Percentiles rank a stretch among this genome's conserved stretches.
Evolutionary conservation across 2,329 filamentous ascomycete species (phyloP).

Genomic region (Fusarium tanahbumbuense): DNA sequence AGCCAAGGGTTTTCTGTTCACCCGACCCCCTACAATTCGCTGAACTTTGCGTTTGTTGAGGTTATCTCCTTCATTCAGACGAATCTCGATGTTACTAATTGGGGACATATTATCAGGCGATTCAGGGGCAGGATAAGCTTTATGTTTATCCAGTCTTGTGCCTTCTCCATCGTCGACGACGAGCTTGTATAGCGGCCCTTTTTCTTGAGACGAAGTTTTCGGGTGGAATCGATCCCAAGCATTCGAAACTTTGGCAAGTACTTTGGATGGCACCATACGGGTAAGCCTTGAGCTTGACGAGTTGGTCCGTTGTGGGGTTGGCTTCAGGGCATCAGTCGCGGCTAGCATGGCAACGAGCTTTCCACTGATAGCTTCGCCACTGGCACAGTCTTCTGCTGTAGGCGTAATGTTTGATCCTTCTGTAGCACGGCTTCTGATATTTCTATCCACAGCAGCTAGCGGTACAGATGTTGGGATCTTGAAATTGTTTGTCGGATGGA

Average conservation of each 20-base stretch:
- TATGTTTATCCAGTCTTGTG: conserved; percentile 10
- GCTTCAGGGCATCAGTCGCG: conserved; percentile 51
- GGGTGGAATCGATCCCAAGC: conserved; percentile 50
- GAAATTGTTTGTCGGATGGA: conserved; percentile 28
- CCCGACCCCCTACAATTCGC: conserved; percentile 47
- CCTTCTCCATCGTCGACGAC: not conserved
- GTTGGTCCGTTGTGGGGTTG: conserved; percentile 28
- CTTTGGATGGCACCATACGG: conserved; percentile 47
- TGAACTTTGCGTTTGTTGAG: conserved; percentile 52
- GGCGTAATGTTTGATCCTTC: not conserved
- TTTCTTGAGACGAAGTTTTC: conserved; percentile 43
- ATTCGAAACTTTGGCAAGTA: conserved; percentile 51
- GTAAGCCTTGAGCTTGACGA: conserved; percentile 42
- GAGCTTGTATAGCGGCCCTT: conserved; percentile 2
- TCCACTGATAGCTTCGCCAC: conserved; percentile 47
- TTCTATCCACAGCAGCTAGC: conserved; percentile 28
- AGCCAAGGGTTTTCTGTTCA: conserved; percentile 47
- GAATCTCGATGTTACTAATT: conserved; percentile 49
- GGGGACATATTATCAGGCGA: conserved; percentile 32
- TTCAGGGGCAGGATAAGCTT: conserved; percentile 1
- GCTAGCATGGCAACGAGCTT: conserved; percentile 54
- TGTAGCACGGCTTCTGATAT: conserved; percentile 10
- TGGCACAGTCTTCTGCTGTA: conserved; percentile 1
- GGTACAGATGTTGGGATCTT: conserved; percentile 17
- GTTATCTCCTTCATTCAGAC: conserved; percentile 52